phyloP scores from a whole-genome alignment of 345 rosid genomes.

The Sonneratia alba region DNA sequence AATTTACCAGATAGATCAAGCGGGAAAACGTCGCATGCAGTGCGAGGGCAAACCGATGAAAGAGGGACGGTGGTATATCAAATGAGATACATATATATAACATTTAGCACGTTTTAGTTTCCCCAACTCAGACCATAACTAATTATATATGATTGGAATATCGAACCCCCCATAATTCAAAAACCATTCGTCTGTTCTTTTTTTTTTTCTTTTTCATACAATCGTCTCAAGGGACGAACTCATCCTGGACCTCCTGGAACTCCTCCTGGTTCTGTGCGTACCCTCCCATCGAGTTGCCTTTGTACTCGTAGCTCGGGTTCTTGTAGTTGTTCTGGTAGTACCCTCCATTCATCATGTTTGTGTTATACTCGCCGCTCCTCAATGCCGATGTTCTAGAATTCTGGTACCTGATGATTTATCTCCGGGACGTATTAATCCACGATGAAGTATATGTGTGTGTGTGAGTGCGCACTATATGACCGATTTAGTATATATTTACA shows the following conservation, averaged over 20 bases:
- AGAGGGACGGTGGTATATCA: neutral
- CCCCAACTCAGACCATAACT: neutral
- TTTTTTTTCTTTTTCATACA: neutral
- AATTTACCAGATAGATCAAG: neutral
- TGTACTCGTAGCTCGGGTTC: conserved; percentile 1
- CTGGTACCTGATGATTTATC: neutral
- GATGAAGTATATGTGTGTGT: neutral
- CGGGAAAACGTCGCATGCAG: neutral
- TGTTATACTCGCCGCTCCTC: conserved; percentile 1
- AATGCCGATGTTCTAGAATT: neutral
- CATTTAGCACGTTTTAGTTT: neutral
- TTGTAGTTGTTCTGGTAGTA: conserved; percentile 2
- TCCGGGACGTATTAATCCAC: neutral
- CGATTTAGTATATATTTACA: neutral
- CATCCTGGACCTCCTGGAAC: conserved; percentile 11
- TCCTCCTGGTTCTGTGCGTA: conserved; percentile 9
- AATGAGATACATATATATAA: neutral
- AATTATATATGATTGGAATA: neutral
- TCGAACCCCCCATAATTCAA: neutral
- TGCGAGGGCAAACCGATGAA: neutral
- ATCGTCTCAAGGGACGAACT: conserved; percentile 9
- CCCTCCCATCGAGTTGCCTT: conserved; percentile 1
- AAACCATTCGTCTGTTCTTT: neutral
- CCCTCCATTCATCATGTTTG: conserved; percentile 1
- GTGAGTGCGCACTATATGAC: neutral